Percentiles rank a stretch among this genome's conserved stretches.
Conservation (phyloP, 2,329 filamentous ascomycete species). For the Elsinoe ampelina region DNA sequence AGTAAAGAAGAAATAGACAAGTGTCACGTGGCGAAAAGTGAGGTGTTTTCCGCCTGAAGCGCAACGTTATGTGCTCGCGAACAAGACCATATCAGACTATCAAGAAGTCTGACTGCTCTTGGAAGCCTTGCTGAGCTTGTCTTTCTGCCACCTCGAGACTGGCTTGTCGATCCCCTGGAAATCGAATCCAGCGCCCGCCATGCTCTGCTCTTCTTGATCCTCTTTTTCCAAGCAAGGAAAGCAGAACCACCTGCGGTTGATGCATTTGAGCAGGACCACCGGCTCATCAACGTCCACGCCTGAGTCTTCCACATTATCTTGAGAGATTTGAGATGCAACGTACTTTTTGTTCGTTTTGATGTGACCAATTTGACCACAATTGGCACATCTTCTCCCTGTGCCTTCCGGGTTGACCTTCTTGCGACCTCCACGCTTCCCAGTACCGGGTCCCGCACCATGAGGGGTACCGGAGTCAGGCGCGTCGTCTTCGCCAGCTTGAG, state of each 20-base stretch:
- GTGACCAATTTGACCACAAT: constrained; percentile 91
- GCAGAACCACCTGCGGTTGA: neutral
- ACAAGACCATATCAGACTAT: neutral
- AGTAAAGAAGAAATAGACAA: neutral
- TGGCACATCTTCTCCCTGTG: constrained; percentile 81
- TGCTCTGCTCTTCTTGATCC: neutral
- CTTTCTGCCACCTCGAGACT: neutral
- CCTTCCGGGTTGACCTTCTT: constrained; percentile 61
- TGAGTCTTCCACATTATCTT: neutral
- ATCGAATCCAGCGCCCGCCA: neutral
- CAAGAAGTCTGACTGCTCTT: neutral
- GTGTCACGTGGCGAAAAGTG: too few species aligned
- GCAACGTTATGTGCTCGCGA: too few species aligned
- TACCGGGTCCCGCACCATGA: constrained; percentile 19
- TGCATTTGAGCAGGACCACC: neutral
- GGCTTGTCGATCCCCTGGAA: neutral
- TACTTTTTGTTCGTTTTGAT: constrained; percentile 99
- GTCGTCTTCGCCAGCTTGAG: constrained; percentile 37
- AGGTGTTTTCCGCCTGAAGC: too few species aligned
- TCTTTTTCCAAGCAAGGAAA: neutral
- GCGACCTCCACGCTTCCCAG: constrained; percentile 29
- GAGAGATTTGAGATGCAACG: constrained; percentile 25
- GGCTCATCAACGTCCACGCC: neutral
- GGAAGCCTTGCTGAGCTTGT: neutral
- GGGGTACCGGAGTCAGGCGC: constrained; percentile 29